A percentile compares a stretch with the other conserved stretches of the same genome.
phyloP scores from a whole-genome alignment of 495 filamentous ascomycete species.

The Aspergillus diversus region DNA sequence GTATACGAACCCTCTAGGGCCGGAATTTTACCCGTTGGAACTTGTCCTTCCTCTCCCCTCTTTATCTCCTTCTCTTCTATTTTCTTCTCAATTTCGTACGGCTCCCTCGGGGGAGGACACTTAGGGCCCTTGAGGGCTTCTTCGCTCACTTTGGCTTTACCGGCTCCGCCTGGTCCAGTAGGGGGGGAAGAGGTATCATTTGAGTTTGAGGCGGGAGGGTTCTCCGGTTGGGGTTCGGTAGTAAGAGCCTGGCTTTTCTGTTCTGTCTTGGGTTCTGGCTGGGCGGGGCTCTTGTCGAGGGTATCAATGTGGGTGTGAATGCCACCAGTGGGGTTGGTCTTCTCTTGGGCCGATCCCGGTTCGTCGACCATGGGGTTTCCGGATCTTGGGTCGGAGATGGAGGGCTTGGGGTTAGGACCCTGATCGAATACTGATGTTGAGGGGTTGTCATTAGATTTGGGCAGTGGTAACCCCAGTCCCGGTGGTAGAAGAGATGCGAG shows the following conservation, averaged over 20 bases:
- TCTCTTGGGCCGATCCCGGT: too few species aligned
- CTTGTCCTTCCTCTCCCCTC: not conserved
- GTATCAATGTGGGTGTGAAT: not conserved
- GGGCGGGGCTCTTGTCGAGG: not conserved
- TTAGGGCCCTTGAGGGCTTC: constrained; percentile 43
- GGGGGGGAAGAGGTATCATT: not conserved
- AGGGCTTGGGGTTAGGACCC: not conserved
- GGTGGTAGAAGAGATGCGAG: constrained; percentile 21
- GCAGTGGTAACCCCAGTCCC: too few species aligned
- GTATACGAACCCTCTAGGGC: not conserved
- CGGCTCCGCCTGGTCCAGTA: not conserved
- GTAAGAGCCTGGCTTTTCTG: not conserved
- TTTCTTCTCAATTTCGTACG: constrained; percentile 37
- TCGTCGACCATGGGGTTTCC: not conserved
- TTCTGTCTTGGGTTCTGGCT: constrained; percentile 3
- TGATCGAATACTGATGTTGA: not conserved
- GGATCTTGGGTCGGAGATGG: not conserved
- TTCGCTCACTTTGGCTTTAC: constrained; percentile 31
- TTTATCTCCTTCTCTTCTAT: constrained; percentile 21
- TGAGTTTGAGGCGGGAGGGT: not conserved
- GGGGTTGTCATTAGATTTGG: not conserved
- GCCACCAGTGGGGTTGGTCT: too few species aligned
- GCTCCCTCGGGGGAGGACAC: constrained; percentile 30
- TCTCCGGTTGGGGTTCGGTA: not conserved
- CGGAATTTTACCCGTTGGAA: not conserved